Conservation (phyloP, 148 eudicot species). For the Diospyros kaki region DNA sequence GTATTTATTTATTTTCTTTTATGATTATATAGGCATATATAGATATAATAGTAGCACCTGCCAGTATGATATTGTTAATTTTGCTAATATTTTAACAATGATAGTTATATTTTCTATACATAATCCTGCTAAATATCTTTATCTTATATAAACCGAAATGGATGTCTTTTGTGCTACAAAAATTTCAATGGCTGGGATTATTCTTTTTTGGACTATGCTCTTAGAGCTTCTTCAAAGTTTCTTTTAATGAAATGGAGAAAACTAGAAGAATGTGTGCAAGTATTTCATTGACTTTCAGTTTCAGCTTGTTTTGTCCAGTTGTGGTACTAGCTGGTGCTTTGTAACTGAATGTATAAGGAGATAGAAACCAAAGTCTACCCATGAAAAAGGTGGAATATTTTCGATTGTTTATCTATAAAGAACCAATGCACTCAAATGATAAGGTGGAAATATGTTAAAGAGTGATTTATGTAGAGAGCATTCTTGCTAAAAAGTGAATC, state of each 20-base stretch:
- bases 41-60: too few species aligned
- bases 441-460: too few species aligned
- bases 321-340: background rate
- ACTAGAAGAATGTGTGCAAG: background rate
- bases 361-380: background rate
- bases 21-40: too few species aligned
- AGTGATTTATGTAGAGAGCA: too few species aligned
- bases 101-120: background rate
- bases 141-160: background rate
- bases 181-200: background rate
- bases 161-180: slow-evolving; percentile 1
- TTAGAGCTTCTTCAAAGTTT: background rate
- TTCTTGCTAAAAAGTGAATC: too few species aligned
- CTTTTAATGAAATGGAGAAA: background rate
- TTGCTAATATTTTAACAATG: background rate
- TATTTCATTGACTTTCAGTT: background rate
- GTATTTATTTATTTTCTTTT: too few species aligned
- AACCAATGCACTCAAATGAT: background rate
- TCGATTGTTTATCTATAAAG: background rate
- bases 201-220: background rate
- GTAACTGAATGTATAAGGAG: background rate
- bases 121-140: background rate
- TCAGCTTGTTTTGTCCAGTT: background rate
- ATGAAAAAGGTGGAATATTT: background rate
- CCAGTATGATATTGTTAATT: background rate